These are phyloP conservation scores for Penicillium canariense DNA, from an alignment of 495 filamentous ascomycete species.

Conservation along the genomic window DNA sequence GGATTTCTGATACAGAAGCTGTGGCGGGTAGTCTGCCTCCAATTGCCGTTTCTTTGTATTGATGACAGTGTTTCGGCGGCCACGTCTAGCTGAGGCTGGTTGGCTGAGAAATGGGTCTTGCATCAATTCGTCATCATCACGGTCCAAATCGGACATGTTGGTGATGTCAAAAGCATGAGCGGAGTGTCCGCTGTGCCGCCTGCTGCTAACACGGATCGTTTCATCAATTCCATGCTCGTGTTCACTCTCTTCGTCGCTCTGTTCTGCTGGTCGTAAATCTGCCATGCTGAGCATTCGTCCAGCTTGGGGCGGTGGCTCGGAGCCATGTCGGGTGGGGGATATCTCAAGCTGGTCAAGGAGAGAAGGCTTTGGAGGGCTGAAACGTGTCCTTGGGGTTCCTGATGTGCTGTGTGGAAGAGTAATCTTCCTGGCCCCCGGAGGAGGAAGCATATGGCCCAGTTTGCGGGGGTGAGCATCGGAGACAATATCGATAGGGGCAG, in stretches of 20 bases:
- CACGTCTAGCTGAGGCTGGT: conserved; percentile 4
- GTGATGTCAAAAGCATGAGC: conserved; percentile 36
- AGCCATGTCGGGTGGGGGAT: conserved; percentile 40
- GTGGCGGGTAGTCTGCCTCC: conserved; percentile 42
- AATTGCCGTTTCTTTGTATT: conserved; percentile 35
- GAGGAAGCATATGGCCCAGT: conserved; percentile 32
- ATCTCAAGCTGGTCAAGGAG: conserved; percentile 42
- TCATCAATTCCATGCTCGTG: conserved; percentile 19
- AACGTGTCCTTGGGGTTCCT: conserved; percentile 41
- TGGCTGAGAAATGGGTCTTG: conserved; percentile 37
- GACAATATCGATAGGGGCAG: conserved; percentile 12
- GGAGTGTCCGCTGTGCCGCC: conserved; percentile 32
- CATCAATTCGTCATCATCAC: conserved; percentile 31
- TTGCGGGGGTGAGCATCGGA: conserved; percentile 23
- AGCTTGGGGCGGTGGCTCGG: conserved; percentile 33
- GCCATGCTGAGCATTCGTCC: conserved; percentile 20
- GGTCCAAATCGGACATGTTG: conserved; percentile 33
- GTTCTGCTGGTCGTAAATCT: conserved; percentile 15
- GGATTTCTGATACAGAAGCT: conserved; percentile 42
- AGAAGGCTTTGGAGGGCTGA: conserved; percentile 46
- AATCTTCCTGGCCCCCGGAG: conserved; percentile 33
- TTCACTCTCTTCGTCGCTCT: conserved; percentile 24
- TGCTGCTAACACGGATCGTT: conserved; percentile 22
- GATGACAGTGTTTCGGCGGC: conserved; percentile 24
- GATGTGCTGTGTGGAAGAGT: conserved; percentile 39